phyloP scores from a whole-genome alignment of 1,139 yeast genomes.

The Taiozyma onychis region DNA sequence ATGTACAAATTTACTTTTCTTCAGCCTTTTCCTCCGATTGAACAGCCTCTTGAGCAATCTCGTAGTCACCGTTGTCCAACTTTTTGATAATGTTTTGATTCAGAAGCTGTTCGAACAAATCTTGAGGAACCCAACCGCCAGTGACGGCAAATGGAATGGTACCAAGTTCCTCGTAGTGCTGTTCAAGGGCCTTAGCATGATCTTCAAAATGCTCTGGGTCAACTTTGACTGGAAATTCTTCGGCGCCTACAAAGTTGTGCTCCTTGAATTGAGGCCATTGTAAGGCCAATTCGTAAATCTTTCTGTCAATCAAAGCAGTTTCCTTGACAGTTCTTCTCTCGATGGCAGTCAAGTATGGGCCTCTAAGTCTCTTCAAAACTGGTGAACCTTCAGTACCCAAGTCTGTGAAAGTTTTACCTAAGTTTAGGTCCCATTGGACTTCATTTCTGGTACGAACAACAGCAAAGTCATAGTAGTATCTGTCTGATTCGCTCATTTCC shows the following conservation, averaged over 20 bases:
- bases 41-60: constrained; percentile 18
- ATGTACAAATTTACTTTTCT: not conserved
- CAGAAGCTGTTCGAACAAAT: constrained; percentile 68
- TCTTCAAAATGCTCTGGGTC: constrained; percentile 46
- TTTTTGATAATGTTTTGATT: constrained; percentile 59
- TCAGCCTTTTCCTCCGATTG: not conserved
- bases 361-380: constrained; percentile 53
- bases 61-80: constrained; percentile 41
- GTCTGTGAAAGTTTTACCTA: constrained; percentile 58
- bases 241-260: constrained; percentile 43
- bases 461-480: constrained; percentile 80
- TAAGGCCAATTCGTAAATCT: constrained; percentile 65
- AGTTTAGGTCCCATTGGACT: constrained; percentile 74
- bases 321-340: constrained; percentile 60
- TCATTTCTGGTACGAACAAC: constrained; percentile 88
- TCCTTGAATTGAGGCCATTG: constrained; percentile 71
- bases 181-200: constrained; percentile 54
- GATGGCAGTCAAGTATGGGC: constrained; percentile 61
- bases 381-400: constrained; percentile 79
- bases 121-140: constrained; percentile 94
- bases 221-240: constrained; percentile 56
- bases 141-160: constrained; percentile 84
- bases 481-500: constrained; percentile 61
- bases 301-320: constrained; percentile 58
- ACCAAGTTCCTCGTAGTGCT: constrained; percentile 61